phyloP scores from a whole-genome alignment of 176 grass and related monocot genomes.

The Bolboschoenus planiculmis region DNA sequence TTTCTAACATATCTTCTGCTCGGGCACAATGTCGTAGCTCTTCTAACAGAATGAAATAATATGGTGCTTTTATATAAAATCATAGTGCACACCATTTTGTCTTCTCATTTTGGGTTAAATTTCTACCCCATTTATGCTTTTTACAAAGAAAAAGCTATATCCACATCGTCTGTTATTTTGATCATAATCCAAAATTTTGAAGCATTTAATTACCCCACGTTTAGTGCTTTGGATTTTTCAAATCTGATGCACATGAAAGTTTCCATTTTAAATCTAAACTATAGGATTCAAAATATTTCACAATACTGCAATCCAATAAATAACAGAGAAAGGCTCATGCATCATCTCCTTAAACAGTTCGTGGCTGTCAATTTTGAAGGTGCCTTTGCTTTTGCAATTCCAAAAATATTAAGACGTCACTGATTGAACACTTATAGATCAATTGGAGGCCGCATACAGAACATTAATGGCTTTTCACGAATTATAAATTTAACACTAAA shows the following conservation, averaged over 20 bases:
- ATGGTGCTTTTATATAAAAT: background rate
- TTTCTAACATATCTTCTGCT: background rate
- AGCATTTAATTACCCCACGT: background rate
- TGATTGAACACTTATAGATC: conserved; percentile 23
- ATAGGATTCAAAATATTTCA: background rate
- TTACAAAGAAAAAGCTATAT: background rate
- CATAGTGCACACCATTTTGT: conserved; percentile 11
- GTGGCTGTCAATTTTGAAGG: conserved; percentile 22
- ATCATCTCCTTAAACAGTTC: conserved; percentile 12
- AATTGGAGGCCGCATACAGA: conserved; percentile 2
- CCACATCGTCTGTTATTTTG: background rate
- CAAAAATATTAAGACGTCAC: conserved; percentile 26
- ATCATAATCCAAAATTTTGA: background rate
- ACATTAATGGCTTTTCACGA: conserved; percentile 15
- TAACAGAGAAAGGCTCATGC: background rate
- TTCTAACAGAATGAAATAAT: background rate
- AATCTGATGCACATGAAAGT: background rate
- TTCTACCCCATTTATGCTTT: conserved; percentile 6
- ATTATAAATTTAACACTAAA: conserved; percentile 8
- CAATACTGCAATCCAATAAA: background rate
- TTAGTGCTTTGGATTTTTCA: background rate
- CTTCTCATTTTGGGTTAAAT: background rate
- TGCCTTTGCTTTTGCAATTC: conserved; percentile 12
- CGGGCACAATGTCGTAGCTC: background rate
- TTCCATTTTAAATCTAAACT: background rate